Conservation (phyloP, 257 asterid genomes). For the Paraleonurus japonicus region DNA sequence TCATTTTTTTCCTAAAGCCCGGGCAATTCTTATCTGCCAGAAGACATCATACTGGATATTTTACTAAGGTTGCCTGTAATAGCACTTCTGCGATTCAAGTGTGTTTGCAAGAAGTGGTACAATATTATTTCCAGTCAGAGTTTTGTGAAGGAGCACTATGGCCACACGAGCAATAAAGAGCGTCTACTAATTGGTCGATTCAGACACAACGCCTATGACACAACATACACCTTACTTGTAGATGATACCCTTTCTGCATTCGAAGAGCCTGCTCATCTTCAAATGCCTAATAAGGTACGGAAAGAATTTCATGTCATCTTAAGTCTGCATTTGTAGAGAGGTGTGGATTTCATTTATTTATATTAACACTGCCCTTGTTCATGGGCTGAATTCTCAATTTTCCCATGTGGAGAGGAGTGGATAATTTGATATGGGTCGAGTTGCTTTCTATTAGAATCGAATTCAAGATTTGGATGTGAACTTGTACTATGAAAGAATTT, state of each 20-base stretch:
- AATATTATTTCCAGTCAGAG: conserved; percentile 29
- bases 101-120: conserved; percentile 44
- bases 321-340: too few species aligned
- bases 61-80: conserved; percentile 36
- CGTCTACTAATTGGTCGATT: conserved; percentile 35
- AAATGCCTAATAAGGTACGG: conserved; percentile 21
- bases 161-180: conserved; percentile 25
- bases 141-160: conserved; percentile 33
- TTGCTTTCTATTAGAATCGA: too few species aligned
- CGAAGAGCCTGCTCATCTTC: conserved; percentile 36
- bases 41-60: conserved; percentile 38
- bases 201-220: conserved; percentile 12
- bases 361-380: too few species aligned
- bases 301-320: too few species aligned
- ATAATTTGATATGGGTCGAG: too few species aligned
- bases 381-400: too few species aligned
- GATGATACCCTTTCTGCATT: conserved; percentile 28
- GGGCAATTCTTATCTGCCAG: too few species aligned
- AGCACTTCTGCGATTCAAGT: conserved; percentile 36
- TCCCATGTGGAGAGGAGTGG: too few species aligned
- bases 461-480: too few species aligned
- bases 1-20: too few species aligned
- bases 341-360: too few species aligned
- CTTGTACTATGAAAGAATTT: too few species aligned
- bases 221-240: conserved; percentile 26